These are phyloP conservation scores for Rutstroemia sp. DNA, from an alignment of 2,329 filamentous ascomycete genomes.

Conservation along the genomic window DNA sequence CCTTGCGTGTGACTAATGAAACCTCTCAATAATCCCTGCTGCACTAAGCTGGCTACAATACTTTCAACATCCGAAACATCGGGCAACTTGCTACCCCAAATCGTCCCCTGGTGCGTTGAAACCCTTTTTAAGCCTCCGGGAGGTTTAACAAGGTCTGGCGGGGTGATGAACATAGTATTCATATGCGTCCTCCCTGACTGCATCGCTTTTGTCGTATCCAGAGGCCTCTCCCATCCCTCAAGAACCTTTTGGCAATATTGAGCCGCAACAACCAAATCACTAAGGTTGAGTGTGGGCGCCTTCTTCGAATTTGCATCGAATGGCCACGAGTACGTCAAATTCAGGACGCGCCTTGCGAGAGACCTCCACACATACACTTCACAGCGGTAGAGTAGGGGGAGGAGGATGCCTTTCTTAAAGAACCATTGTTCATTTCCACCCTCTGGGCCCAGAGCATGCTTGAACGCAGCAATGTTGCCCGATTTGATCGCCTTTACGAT, in stretches of 20 bases:
- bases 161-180: conserved; percentile 45
- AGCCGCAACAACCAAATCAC: conserved; percentile 58
- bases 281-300: conserved; percentile 68
- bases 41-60: conserved; percentile 66
- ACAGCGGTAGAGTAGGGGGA: conserved; percentile 69
- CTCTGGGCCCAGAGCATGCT: conserved; percentile 53
- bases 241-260: conserved; percentile 56
- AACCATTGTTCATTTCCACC: conserved; percentile 62
- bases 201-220: conserved; percentile 23
- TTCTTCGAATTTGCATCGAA: conserved; percentile 47
- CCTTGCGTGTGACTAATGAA: conserved; percentile 72
- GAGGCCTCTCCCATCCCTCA: conserved; percentile 43
- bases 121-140: conserved; percentile 42
- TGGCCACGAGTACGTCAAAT: conserved; percentile 68
- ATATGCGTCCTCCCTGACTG: conserved; percentile 31
- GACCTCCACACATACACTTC: conserved; percentile 81
- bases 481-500: conserved; percentile 64
- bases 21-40: conserved; percentile 74
- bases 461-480: conserved; percentile 70
- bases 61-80: conserved; percentile 65
- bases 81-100: conserved; percentile 56
- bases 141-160: conserved; percentile 31
- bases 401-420: conserved; percentile 64
- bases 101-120: conserved; percentile 49
- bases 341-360: conserved; percentile 68